Evolutionary conservation across 2,329 filamentous ascomycete genomes (phyloP), one percentile per base, ranked within the genome.

Genomic region (Diaporthe sp.): DNA sequence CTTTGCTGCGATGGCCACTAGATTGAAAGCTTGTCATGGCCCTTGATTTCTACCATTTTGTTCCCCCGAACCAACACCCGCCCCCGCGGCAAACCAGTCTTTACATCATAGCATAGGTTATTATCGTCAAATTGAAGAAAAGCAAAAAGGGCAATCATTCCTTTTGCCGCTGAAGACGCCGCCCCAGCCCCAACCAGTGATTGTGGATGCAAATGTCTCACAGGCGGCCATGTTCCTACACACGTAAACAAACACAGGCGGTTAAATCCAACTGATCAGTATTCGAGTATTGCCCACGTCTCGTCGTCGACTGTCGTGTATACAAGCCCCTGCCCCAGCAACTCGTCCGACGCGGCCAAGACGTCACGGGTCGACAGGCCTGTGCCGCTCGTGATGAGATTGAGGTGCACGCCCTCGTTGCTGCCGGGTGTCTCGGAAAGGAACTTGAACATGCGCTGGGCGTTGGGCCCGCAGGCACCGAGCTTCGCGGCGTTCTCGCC

Each of bases 291-390:
- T 56, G 95, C 94, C 93, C 94, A 98, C 0, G 96, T 98, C 83
- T 94, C 90, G 80, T 98, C 96, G 84, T 98, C 95, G 9, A 97
- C 89, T 13, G 97, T 99, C 37, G 95, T 94, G 85, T 95, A 99
- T 77, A 98, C 94, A 78, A 94, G 81, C 39, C 95, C 94, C 72
- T 90, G 85, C 2, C 87, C 87, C 56, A 95, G 83, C 80, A 99
- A 84, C 84, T 98, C 95, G 79, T 98, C 94, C 13, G 94, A 91
- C n/a, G 92, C 96, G 70, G 89, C 90, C 78, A 92, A 86, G 19
- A 97, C 93, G 59, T 97, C 94, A 35, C 88, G 87, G 39, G 92
- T 84, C 12, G 92, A 88, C 84, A 98, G 84, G 10, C 90, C 87
- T 25, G 93, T 87, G 74, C 89, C 87, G 63, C 87, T 87, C 15